These are phyloP conservation scores for Pelargonium cotyledonis DNA, from an alignment of 441 rosid species.

Conservation along the genomic window DNA sequence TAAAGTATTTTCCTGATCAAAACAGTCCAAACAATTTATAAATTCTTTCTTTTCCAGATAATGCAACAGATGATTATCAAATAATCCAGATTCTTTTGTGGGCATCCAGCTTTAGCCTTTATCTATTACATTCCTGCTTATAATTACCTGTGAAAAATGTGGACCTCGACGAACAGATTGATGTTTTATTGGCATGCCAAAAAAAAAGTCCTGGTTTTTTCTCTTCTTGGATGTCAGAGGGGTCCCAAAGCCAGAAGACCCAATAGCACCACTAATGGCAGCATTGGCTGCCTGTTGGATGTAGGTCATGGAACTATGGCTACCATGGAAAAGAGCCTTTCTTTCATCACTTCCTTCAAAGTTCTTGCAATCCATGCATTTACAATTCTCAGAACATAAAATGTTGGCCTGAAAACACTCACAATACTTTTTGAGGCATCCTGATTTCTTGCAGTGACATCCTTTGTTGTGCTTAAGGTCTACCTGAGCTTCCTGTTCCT, in stretches of 20 bases:
- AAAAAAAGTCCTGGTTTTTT: conserved; percentile 40
- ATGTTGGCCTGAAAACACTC: conserved; percentile 93
- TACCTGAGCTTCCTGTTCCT: conserved; percentile 67
- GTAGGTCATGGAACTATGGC: conserved; percentile 33
- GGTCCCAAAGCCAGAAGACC: conserved; percentile 45
- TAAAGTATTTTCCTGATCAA: conserved; percentile 31
- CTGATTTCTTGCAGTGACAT: conserved; percentile 92
- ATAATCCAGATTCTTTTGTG: neutral
- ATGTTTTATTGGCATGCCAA: conserved; percentile 30
- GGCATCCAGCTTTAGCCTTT: neutral
- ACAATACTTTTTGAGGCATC: conserved; percentile 94
- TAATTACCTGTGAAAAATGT: conserved; percentile 43
- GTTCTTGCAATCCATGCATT: conserved; percentile 84
- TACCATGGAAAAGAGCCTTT: conserved; percentile 60
- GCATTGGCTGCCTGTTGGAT: conserved; percentile 48
- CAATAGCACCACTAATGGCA: conserved; percentile 43
- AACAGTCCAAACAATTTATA: conserved; percentile 6
- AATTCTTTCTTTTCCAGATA: neutral
- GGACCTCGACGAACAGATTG: conserved; percentile 22
- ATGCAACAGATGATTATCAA: neutral
- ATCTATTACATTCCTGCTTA: conserved; percentile 1
- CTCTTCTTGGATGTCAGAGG: conserved; percentile 45
- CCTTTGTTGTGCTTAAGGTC: conserved; percentile 88
- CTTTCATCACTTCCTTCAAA: conserved; percentile 83
- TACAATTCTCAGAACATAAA: conserved; percentile 85